These are phyloP conservation scores for Termitomyces sp. DNA, from an alignment of 768 basidiomycete genomes.

Conservation along the genomic window DNA sequence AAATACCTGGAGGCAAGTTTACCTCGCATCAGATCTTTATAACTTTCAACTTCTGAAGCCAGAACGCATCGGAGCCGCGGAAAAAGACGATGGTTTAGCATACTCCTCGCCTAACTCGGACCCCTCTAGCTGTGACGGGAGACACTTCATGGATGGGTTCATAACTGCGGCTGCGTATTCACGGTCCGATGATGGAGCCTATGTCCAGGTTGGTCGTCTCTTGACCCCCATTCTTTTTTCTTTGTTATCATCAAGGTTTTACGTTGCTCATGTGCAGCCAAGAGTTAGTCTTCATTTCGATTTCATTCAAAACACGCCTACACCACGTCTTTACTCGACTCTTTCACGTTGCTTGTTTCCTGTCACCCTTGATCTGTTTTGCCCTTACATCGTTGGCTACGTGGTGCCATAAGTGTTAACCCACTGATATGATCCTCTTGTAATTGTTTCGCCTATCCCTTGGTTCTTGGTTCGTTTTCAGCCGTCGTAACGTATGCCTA, in stretches of 20 bases:
- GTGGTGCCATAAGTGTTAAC: background rate
- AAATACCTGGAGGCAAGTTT: slow-evolving; percentile 7
- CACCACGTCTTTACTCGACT: background rate
- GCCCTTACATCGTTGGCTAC: background rate
- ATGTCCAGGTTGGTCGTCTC: slow-evolving; percentile 12
- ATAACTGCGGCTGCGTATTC: slow-evolving; percentile 14
- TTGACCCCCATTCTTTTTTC: background rate
- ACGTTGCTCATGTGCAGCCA: background rate
- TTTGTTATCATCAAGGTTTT: background rate
- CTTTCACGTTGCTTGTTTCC: background rate
- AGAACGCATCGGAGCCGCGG: slow-evolving; percentile 17
- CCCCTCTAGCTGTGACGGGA: slow-evolving; percentile 6
- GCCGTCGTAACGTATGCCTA: background rate
- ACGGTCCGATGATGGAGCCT: slow-evolving; percentile 13
- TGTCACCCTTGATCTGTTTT: background rate
- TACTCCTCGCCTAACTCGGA: slow-evolving; percentile 10
- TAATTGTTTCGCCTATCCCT: background rate
- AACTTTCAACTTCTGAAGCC: background rate
- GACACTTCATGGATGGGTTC: slow-evolving; percentile 12
- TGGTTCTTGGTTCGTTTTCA: background rate
- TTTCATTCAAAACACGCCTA: background rate
- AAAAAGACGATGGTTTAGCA: slow-evolving; percentile 13
- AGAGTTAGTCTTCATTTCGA: background rate
- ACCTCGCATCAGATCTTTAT: background rate
- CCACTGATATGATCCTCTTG: background rate